These are phyloP conservation scores for Aspergillus cejpii DNA, from an alignment of 2,329 filamentous ascomycete genomes.

Conservation along the genomic window DNA sequence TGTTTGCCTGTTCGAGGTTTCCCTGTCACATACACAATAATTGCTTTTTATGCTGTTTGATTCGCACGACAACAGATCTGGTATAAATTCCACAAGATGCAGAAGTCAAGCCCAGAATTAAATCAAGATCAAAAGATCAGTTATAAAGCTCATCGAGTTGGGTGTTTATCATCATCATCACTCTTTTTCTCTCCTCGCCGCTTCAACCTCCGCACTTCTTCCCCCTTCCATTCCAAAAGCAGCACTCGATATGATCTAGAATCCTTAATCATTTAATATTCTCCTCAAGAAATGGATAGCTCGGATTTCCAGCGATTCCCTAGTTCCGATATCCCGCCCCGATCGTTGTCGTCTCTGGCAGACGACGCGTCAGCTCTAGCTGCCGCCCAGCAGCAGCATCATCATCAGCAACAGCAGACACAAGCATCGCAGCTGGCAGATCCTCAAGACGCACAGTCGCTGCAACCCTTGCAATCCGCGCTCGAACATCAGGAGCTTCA, in stretches of 20 bases:
- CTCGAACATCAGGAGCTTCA: constrained; percentile 20
- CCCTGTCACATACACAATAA: not conserved
- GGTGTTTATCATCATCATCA: not conserved
- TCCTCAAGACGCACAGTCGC: constrained; percentile 20
- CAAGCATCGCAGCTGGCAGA: constrained; percentile 13
- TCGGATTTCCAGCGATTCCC: constrained; percentile 16
- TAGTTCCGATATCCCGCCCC: constrained; percentile 11
- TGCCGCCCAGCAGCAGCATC: constrained; percentile 7
- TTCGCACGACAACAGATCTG: not conserved
- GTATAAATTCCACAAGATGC: not conserved
- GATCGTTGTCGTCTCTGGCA: constrained; percentile 19
- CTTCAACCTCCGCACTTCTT: constrained; percentile 21
- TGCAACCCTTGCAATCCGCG: constrained; percentile 23
- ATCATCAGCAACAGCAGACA: constrained; percentile 6
- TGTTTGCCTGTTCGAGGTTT: not conserved
- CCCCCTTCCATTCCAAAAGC: constrained; percentile 25
- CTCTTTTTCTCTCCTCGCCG: constrained; percentile 12
- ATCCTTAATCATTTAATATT: not conserved
- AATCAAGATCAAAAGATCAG: too few relatives aligned
- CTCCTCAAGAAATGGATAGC: constrained; percentile 23
- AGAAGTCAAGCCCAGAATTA: too few relatives aligned
- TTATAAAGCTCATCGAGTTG: not conserved
- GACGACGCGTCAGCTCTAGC: constrained; percentile 20
- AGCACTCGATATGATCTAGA: constrained; percentile 16
- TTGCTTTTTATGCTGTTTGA: not conserved